Base-by-base conservation (phyloP, 345 rosid genomes). In the Rhodamnia rubescens region DNA sequence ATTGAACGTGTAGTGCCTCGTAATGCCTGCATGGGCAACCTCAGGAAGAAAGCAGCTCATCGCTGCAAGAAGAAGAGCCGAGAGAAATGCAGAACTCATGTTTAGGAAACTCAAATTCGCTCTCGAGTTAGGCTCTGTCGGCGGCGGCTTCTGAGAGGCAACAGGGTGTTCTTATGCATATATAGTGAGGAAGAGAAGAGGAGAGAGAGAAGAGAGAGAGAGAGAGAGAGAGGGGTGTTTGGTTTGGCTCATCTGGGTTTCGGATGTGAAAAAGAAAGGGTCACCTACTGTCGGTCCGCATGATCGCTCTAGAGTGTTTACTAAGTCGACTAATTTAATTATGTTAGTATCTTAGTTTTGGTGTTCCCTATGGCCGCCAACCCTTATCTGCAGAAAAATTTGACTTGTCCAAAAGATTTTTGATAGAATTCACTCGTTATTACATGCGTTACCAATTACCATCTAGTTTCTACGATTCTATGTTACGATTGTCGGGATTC, bases 1-100 rank as follows among this genome's bases (percentile, higher is more conserved):
- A 11, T 89, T 61, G 90, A 93, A 92, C 84, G 59, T 89, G 90
- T 89, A 90, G 82, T 90, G 94, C 87, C 93, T 87, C 11, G 93
- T 92, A 29, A 89, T 69, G 57, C 91, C 91, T 13, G 87, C 86
- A 75, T 83, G 80, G 82, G 88, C 88, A 84, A 32, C 85, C 40
- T 84, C 87, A 22, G 90, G 91, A 56, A 85, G 85, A 82, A 81
- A 81, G 86, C 53, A 87, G 85, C 87, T 87, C 87, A 51, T 81
- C 24, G 36, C n/a, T 12, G 85, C 89, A 75, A 88, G 61, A 82
- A 88, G 83, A 56, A 89, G 36, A 15, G 87, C 83, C 27, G 84
- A 50, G 8, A 90, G 84, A 53, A 87, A 42, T 14, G 85, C 54
- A 27, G 59, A 53, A 15, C 61, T 82, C 84, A 82, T 82, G 84